These are phyloP conservation scores for Sporothrix pseudoabietina DNA, from an alignment of 2,329 filamentous ascomycete species.

Conservation along the genomic window DNA sequence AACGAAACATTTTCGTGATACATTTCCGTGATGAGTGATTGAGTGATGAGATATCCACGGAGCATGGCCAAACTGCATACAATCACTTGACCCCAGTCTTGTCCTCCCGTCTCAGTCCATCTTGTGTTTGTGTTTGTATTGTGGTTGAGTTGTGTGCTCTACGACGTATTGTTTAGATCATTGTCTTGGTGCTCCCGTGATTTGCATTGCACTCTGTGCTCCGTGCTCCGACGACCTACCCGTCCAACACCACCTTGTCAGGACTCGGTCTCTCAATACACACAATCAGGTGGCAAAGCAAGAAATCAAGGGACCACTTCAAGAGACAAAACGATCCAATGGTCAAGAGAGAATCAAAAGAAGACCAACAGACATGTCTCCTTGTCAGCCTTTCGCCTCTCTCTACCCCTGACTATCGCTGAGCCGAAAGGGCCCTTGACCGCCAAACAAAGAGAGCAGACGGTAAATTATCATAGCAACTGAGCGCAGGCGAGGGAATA, in stretches of 20 bases:
- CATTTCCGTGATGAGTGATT: neutral
- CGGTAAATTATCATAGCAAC: neutral
- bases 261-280: neutral
- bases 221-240: neutral
- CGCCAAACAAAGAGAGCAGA: constrained; percentile 5
- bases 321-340: neutral
- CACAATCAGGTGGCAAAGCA: neutral
- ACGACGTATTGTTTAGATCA: neutral
- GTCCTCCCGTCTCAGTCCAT: neutral
- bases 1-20: constrained; percentile 17
- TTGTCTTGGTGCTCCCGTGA: too few species aligned
- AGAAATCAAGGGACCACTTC: too few species aligned
- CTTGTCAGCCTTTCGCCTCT: neutral
- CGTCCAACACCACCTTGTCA: neutral
- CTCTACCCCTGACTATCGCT: constrained; percentile 21
- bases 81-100: constrained; percentile 10
- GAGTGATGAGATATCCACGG: neutral
- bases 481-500: neutral
- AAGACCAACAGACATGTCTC: neutral
- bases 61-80: neutral
- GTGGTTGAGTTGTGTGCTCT: neutral
- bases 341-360: neutral
- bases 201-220: too few species aligned
- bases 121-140: neutral
- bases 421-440: neutral